Evolutionary conservation across 352 stramenopile species (phyloP), one percentile per base, ranked within the genome.

Genomic region (Pythium chondricola): DNA sequence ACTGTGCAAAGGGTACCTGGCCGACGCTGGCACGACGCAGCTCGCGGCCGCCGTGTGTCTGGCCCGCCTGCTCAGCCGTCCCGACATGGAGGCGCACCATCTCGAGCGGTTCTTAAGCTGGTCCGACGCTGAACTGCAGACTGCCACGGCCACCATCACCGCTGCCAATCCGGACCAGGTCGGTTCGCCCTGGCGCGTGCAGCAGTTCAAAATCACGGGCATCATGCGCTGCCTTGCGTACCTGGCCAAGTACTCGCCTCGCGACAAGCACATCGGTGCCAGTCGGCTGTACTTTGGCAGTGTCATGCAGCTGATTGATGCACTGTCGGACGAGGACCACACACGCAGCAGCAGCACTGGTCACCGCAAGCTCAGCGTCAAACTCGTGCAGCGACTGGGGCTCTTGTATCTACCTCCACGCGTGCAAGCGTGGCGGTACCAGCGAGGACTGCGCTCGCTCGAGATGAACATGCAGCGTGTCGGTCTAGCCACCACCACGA

Each of bases 401-500:
- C 73, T 97, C 26, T 64, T 96, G 1, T 98, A 98, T 56, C 65
- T 99, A 49, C 95, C 93, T 13, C 96, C 96, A 10, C 78, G 88
- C 18, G 71, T 99, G 21, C 93, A 93, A 11, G 65, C 75, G 6
- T 99, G 97, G 97, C 83, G 96, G 20, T 99, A 99, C 71, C 75
- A 95, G 49, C 83, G 95, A 5, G 93, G 95, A 13, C 51, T 97
- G 37, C 71, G 92, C 16, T 98, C 88, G 0, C 67, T 99, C 29
- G 71, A 97, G 43, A 76, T 96, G 30, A 98, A 98, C 58, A 78
- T 98, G 61, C 61, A 83, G 51, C 59, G 58, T 1, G 52, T 77
- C 25, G 71, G 67, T 5, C 44, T 82, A 13, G n/a, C 27, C 14
- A 33, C 29, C 29, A n/a, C n/a, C n/a, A 14, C 36, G 22, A 38